A percentile compares a stretch with the other conserved stretches of the same genome.
phyloP scores from a whole-genome alignment of 2,329 filamentous ascomycete genomes.

The Sporothrix brasiliensis region DNA sequence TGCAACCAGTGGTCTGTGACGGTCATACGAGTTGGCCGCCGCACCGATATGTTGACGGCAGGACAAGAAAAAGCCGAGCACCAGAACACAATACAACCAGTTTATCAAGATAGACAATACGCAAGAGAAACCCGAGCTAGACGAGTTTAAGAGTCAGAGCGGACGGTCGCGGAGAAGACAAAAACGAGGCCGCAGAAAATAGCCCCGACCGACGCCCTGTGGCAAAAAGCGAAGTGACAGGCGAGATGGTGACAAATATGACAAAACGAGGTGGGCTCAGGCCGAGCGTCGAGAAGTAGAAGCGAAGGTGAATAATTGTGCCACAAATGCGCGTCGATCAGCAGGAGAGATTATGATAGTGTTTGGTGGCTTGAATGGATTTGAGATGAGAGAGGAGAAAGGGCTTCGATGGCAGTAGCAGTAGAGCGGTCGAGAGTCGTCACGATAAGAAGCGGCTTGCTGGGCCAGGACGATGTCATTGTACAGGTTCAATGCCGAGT shows the following conservation, averaged over 20 bases:
- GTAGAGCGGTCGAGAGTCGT: constrained; percentile 6
- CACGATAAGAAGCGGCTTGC: neutral
- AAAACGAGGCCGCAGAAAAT: constrained; percentile 1
- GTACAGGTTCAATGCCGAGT: constrained; percentile 2
- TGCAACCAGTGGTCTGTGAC: neutral
- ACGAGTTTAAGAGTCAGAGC: constrained; percentile 11
- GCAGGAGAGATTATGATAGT: neutral
- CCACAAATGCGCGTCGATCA: constrained; percentile 9
- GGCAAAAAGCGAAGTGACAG: constrained; percentile 6
- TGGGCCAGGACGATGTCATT: neutral
- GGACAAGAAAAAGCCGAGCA: neutral
- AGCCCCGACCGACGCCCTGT: neutral
- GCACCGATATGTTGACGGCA: neutral
- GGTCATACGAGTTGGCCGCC: neutral
- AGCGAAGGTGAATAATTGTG: neutral
- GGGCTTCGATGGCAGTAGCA: neutral
- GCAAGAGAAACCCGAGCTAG: neutral
- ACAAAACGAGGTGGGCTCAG: constrained; percentile 11
- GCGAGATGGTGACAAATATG: neutral
- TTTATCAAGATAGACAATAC: neutral
- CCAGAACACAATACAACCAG: constrained; percentile 9
- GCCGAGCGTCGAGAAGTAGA: neutral
- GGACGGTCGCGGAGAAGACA: neutral
- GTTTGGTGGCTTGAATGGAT: constrained; percentile 3
- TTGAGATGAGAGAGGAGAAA: neutral